Conservation (phyloP, 495 filamentous ascomycete species). For the Parmelia sp. region DNA sequence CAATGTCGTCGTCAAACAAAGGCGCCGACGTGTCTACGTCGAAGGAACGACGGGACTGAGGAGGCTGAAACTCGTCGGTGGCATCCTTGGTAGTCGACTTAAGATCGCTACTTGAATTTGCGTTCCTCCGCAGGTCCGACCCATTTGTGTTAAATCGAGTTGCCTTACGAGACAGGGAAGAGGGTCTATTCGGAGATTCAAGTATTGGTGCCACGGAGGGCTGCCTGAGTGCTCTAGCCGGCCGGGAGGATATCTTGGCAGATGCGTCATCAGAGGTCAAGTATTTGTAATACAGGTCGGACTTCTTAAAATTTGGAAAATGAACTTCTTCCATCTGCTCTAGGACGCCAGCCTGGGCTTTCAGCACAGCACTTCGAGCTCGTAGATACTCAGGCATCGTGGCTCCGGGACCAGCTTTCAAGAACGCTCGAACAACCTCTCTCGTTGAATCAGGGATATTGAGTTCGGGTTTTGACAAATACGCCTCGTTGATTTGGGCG, state of each 20-base stretch:
- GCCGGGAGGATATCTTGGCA: constrained; percentile 31
- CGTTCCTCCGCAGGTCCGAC: constrained; percentile 51
- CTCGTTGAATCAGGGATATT: constrained; percentile 65
- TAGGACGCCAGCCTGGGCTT: constrained; percentile 73
- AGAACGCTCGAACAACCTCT: constrained; percentile 63
- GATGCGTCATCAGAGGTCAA: constrained; percentile 81
- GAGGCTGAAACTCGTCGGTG: constrained; percentile 29
- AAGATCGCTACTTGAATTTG: constrained; percentile 53
- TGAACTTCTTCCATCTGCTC: constrained; percentile 74
- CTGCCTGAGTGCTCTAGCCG: constrained; percentile 29
- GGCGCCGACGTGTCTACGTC: constrained; percentile 49
- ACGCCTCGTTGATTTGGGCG: constrained; percentile 81
- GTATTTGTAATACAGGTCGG: constrained; percentile 92
- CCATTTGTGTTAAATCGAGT: constrained; percentile 32
- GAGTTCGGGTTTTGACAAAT: constrained; percentile 74
- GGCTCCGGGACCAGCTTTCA: constrained; percentile 68
- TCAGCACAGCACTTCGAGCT: constrained; percentile 74
- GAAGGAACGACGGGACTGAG: constrained; percentile 49
- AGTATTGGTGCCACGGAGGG: constrained; percentile 26
- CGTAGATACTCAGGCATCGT: constrained; percentile 73
- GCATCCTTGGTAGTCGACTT: constrained; percentile 33
- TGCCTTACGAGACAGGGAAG: constrained; percentile 36
- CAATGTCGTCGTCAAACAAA: constrained; percentile 61
- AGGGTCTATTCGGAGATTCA: constrained; percentile 34
- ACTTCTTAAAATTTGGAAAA: constrained; percentile 81